Conservation (phyloP, 208 protist genomes). For the Herpetomonas tarakana region DNA sequence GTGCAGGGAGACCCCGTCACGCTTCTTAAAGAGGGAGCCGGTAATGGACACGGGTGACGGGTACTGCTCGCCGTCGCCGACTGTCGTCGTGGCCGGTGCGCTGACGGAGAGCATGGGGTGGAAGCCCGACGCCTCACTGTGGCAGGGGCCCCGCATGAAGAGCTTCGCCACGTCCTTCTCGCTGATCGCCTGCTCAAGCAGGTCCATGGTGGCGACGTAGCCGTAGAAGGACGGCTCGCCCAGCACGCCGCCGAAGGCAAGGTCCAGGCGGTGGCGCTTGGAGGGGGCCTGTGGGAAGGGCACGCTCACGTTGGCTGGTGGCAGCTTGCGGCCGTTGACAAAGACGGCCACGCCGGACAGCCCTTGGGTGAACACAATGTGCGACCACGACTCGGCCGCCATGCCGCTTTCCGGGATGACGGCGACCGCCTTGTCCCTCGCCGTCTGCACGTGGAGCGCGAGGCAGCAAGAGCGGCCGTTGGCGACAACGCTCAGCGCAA, state of each 20-base stretch:
- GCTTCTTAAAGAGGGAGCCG: slow-evolving; percentile 18
- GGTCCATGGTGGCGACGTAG: slow-evolving; percentile 59
- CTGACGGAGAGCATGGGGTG: slow-evolving; percentile 16
- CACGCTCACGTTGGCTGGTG: slow-evolving; percentile 19
- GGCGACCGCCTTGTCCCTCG: slow-evolving; percentile 20
- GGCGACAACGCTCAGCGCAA: slow-evolving; percentile 52
- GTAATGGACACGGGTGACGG: slow-evolving; percentile 22
- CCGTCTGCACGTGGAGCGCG: slow-evolving; percentile 35
- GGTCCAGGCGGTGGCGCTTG: slow-evolving; percentile 39
- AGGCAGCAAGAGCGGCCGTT: slow-evolving; percentile 69
- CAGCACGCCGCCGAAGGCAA: slow-evolving; percentile 53
- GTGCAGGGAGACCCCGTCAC: slow-evolving; percentile 42
- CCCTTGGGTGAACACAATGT: slow-evolving; percentile 71
- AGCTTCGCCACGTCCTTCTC: slow-evolving; percentile 62
- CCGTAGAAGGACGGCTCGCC: slow-evolving; percentile 66
- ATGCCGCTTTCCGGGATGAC: slow-evolving; percentile 52
- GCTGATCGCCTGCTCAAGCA: slow-evolving; percentile 47
- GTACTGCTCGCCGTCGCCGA: neutral
- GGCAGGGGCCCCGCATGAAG: slow-evolving; percentile 38
- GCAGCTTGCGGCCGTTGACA: slow-evolving; percentile 58
- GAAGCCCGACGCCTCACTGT: slow-evolving; percentile 10
- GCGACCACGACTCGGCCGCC: slow-evolving; percentile 60
- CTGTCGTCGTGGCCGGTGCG: slow-evolving; percentile 13
- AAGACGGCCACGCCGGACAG: slow-evolving; percentile 50
- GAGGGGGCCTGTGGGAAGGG: slow-evolving; percentile 58